Evolutionary conservation across 768 basidiomycete genomes (phyloP).

Genomic region (Podaxis sp.): DNA sequence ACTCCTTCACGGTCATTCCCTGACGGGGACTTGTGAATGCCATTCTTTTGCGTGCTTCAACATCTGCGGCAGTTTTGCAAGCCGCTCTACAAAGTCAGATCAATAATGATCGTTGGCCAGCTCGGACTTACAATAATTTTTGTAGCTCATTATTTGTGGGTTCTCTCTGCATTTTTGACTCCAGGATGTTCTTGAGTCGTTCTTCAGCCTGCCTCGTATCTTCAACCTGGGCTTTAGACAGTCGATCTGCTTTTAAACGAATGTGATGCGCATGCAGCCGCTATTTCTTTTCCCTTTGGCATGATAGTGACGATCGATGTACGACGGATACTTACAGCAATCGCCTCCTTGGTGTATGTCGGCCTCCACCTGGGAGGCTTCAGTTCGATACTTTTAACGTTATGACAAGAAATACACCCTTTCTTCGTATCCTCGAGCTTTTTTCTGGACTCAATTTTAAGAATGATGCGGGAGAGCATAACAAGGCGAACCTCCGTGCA

Average conservation of each 20-base stretch:
- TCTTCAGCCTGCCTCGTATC: background rate
- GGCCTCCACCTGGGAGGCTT: background rate
- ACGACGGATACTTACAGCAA: constrained; percentile 23
- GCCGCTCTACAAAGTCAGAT: background rate
- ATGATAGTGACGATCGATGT: background rate
- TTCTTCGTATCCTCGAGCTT: background rate
- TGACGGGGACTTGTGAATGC: background rate
- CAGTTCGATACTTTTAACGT: background rate
- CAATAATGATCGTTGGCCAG: too few relatives aligned
- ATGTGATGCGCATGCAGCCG: constrained; percentile 23
- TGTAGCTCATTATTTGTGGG: background rate
- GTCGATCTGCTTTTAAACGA: constrained; percentile 17
- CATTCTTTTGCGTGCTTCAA: background rate
- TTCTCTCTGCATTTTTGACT: background rate
- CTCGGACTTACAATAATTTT: constrained; percentile 1
- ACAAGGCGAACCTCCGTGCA: constrained; percentile 16
- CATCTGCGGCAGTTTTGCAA: constrained; percentile 1
- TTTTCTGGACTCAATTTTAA: background rate
- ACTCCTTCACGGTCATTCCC: constrained; percentile 10
- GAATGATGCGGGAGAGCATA: background rate
- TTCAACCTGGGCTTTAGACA: background rate
- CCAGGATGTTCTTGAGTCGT: background rate
- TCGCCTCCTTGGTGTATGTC: constrained; percentile 16
- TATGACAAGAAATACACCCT: background rate
- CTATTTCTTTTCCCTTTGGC: constrained; percentile 12